Conservation (phyloP, 192 early-diverging fungal genomes). For the Coemansia sp. region DNA sequence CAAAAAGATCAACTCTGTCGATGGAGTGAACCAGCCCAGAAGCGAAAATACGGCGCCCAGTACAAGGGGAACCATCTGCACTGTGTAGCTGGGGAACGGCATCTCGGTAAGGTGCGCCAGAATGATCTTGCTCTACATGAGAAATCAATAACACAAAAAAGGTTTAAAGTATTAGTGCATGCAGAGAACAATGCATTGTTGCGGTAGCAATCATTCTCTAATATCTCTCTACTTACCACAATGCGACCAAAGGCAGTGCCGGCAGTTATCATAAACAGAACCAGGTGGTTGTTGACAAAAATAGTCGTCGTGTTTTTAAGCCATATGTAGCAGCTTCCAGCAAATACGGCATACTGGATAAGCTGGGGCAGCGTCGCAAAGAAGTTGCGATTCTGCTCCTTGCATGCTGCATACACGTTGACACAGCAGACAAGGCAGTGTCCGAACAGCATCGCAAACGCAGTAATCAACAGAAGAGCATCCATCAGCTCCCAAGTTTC, state of each 20-base stretch:
- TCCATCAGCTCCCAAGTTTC: conserved; percentile 41
- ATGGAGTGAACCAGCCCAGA: conserved; percentile 64
- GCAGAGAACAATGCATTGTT: not conserved
- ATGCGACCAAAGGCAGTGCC: conserved; percentile 86
- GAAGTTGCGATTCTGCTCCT: conserved; percentile 61
- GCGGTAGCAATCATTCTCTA: not conserved
- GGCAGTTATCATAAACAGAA: conserved; percentile 68
- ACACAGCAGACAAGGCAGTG: conserved; percentile 46
- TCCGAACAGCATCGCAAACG: conserved; percentile 35
- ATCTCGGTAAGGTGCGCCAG: conserved; percentile 84
- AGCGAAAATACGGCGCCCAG: conserved; percentile 69
- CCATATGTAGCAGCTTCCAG: conserved; percentile 66
- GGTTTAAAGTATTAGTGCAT: not conserved
- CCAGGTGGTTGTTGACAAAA: conserved; percentile 64
- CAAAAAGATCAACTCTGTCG: conserved; percentile 69
- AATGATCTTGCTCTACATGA: conserved; percentile 75
- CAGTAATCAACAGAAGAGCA: conserved; percentile 29
- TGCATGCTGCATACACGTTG: conserved; percentile 52
- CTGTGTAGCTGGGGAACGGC: conserved; percentile 79
- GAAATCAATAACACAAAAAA: not conserved
- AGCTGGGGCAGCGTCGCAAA: conserved; percentile 60
- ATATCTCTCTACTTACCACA: conserved; percentile 49
- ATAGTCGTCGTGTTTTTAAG: conserved; percentile 70
- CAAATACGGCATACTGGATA: conserved; percentile 63
- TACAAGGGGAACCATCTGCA: conserved; percentile 70